Evolutionary conservation across 176 grass and related monocot genomes (phyloP).

Genomic region (Coix lacrymajobi): DNA sequence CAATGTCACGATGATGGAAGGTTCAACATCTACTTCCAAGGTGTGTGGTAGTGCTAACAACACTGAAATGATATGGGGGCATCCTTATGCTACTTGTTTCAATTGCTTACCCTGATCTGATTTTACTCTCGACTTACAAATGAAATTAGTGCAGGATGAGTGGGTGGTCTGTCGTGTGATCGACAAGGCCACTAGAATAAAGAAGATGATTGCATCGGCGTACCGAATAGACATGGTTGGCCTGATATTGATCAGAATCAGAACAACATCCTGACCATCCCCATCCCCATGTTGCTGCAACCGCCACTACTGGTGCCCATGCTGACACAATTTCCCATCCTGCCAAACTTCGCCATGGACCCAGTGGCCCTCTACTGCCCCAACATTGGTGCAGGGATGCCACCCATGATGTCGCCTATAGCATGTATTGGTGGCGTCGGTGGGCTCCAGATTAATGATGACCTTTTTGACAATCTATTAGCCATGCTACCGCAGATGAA

Average conservation of each 20-base stretch:
- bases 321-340: background rate
- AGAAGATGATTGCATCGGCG: background rate
- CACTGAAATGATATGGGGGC: too few species aligned
- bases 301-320: background rate
- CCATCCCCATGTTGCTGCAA: too few species aligned
- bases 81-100: too few species aligned
- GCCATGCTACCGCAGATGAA: background rate
- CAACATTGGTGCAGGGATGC: too few species aligned
- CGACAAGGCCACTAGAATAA: constrained; percentile 40
- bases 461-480: too few species aligned
- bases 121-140: too few species aligned
- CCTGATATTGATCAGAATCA: background rate
- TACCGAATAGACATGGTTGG: background rate
- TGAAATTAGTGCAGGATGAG: constrained; percentile 25
- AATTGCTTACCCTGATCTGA: too few species aligned
- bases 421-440: too few species aligned
- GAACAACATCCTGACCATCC: background rate
- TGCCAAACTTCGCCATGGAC: background rate
- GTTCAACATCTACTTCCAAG: constrained; percentile 10
- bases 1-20: too few species aligned
- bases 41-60: background rate
- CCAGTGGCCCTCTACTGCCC: background rate
- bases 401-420: too few species aligned
- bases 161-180: constrained; percentile 62
- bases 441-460: too few species aligned